Evolutionary conservation across 768 basidiomycete species (phyloP), one percentile per base, ranked within the genome.

Genomic region (Amyloporia xantha): DNA sequence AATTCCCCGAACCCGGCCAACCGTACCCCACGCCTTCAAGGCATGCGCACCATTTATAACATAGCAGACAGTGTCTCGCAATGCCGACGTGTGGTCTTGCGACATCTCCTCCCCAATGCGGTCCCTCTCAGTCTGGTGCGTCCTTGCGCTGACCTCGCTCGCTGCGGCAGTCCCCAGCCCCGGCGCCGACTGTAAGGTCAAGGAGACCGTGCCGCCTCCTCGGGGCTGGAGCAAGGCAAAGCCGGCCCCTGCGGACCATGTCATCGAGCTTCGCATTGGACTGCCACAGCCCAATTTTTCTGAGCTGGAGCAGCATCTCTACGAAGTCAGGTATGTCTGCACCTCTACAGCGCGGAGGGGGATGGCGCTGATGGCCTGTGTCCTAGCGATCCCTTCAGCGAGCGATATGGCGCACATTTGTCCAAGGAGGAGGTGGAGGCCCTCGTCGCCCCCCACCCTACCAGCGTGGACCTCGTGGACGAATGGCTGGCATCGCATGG

Each of bases 381-480:
- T 15, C n/a, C 9, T 25, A 64, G 62, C 41, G 62, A 64, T 23
- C 62, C 62, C 9, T 58, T 58, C 56, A 54, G 58, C 28, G 58
- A 58, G 24, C 57, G 62, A 15, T 71, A 70, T 47, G 69, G 70
- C 0, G 52, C 60, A 27, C 68, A 71, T 49, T 63, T 88, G 35
- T 74, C 82, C 48, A 83, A 82, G 62, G 78, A 76, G 47, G 77
- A 87, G 53, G 80, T 82, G 2, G 82, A 86, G 39, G 69, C 59
- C 1, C 66, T 86, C 39, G 73, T 86, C 44, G 71, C 78, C 17
- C 86, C 86, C 2, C 71, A 74, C 54, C 67, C 69, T 0, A 70
- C 74, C 43, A 81, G 77, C 42, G 51, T 84, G 13, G 60, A 71
- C 27, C 59, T 69, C 3, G 83, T 88, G 26, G 69, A 77, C 30